These are phyloP conservation scores for Trichoderma brevicompactum DNA, from an alignment of 2,329 filamentous ascomycete genomes.

Conservation along the genomic window DNA sequence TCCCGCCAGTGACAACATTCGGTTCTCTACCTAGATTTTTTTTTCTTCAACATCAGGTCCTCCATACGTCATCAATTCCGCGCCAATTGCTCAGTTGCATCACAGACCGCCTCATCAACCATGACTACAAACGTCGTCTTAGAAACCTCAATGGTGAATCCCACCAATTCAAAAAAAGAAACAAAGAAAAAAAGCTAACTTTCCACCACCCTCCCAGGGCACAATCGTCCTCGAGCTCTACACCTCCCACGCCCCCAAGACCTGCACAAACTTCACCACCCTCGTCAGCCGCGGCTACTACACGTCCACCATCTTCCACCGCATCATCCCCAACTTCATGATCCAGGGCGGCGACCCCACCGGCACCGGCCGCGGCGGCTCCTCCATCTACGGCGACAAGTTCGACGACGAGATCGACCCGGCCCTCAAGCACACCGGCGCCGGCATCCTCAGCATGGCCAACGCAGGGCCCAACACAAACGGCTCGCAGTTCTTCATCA, in stretches of 20 bases:
- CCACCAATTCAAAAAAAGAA: not conserved
- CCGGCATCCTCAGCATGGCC: constrained; percentile 94
- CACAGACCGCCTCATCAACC: not conserved
- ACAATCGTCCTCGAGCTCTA: constrained; percentile 88
- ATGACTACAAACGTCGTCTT: constrained; percentile 82
- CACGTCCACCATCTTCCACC: constrained; percentile 83
- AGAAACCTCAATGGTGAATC: constrained; percentile 79
- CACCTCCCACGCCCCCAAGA: constrained; percentile 82
- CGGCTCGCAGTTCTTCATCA: constrained; percentile 95
- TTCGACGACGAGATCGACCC: constrained; percentile 90
- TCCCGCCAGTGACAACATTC: constrained; percentile 23
- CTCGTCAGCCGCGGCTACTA: constrained; percentile 87
- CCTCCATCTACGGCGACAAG: constrained; percentile 88
- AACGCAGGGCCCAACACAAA: constrained; percentile 94
- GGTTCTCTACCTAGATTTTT: not conserved
- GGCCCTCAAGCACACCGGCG: constrained; percentile 85
- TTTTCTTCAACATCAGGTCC: not conserved
- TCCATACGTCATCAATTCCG: not conserved
- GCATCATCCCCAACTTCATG: constrained; percentile 96
- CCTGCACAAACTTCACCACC: constrained; percentile 84
- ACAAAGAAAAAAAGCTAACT: not conserved
- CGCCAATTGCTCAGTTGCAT: too few species aligned
- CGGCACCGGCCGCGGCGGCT: constrained; percentile 86
- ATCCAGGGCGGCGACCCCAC: constrained; percentile 93
- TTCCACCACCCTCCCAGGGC: constrained; percentile 59